Evolutionary conservation across 495 filamentous ascomycete genomes (phyloP).

Genomic region (Penicillium macrosclerotiorum): DNA sequence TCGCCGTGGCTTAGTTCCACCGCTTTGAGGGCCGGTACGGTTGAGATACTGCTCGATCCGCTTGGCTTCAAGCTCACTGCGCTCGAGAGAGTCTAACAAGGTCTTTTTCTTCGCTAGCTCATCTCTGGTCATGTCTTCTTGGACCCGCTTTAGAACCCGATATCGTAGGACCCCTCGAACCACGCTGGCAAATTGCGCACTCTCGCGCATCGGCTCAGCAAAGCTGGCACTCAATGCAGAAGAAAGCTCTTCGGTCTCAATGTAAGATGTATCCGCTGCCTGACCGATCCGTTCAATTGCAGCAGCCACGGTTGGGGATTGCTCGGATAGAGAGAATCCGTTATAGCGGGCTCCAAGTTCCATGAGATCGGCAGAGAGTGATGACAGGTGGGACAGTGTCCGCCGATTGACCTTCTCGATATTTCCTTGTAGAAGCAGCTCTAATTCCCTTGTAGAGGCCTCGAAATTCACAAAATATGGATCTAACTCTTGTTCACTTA

Average conservation of each 20-base stretch:
- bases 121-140: constrained; percentile 95
- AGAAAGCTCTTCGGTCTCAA: constrained; percentile 89
- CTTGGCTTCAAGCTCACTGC: constrained; percentile 85
- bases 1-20: constrained; percentile 54
- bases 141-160: constrained; percentile 85
- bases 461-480: constrained; percentile 95
- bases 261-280: constrained; percentile 92
- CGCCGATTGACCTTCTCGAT: constrained; percentile 95
- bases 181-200: constrained; percentile 93
- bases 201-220: constrained; percentile 95
- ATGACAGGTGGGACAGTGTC: constrained; percentile 77
- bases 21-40: constrained; percentile 52
- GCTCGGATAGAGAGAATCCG: constrained; percentile 93
- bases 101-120: constrained; percentile 79
- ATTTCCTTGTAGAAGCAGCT: constrained; percentile 79
- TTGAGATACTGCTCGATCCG: constrained; percentile 89
- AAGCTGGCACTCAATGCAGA: constrained; percentile 80
- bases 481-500: constrained; percentile 88
- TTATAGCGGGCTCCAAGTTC: constrained; percentile 94
- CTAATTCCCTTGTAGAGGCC: constrained; percentile 80
- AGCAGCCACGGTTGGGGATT: constrained; percentile 79
- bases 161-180: constrained; percentile 86
- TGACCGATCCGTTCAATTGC: constrained; percentile 94
- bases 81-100: constrained; percentile 78
- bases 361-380: constrained; percentile 80